Evolutionary conservation across 1,139 yeast genomes (phyloP).

Genomic region (Arxiozyma bovina): DNA sequence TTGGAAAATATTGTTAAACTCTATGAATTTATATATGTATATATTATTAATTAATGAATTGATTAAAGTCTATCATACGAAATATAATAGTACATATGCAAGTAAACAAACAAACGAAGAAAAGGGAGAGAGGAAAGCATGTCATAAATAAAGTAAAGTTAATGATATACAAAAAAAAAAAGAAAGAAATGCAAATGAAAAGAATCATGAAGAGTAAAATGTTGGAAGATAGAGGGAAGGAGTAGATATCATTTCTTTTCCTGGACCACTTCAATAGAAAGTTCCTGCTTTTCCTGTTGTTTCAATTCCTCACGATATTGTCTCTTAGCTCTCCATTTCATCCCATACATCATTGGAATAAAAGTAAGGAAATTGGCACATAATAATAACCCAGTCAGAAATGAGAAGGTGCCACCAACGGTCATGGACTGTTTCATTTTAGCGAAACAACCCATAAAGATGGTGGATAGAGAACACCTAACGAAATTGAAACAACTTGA

Average conservation of each 20-base stretch:
- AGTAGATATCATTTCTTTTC: neutral
- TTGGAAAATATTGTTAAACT: too few species aligned
- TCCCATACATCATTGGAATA: slow-evolving; percentile 29
- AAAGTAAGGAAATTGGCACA: slow-evolving; percentile 21
- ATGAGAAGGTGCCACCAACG: slow-evolving; percentile 57
- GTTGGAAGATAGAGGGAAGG: neutral
- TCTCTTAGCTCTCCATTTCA: slow-evolving; percentile 27
- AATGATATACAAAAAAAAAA: neutral
- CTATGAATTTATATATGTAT: too few species aligned
- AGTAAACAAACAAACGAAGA: too few species aligned
- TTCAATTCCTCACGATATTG: slow-evolving; percentile 14
- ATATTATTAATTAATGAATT: too few species aligned
- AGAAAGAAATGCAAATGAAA: neutral
- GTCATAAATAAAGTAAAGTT: too few species aligned
- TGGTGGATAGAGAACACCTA: slow-evolving; percentile 53
- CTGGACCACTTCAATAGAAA: neutral
- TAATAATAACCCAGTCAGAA: slow-evolving; percentile 36
- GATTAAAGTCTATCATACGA: too few species aligned
- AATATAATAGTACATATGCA: neutral
- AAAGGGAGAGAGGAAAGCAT: too few species aligned
- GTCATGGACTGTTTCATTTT: slow-evolving; percentile 46
- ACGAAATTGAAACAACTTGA: slow-evolving; percentile 52
- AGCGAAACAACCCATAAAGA: slow-evolving; percentile 53
- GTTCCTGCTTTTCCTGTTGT: neutral
- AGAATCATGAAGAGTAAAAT: neutral